Evolutionary conservation across 78 protist genomes (phyloP), one percentile per base, ranked within the genome.

Genomic region (Isochrysis galbana): DNA sequence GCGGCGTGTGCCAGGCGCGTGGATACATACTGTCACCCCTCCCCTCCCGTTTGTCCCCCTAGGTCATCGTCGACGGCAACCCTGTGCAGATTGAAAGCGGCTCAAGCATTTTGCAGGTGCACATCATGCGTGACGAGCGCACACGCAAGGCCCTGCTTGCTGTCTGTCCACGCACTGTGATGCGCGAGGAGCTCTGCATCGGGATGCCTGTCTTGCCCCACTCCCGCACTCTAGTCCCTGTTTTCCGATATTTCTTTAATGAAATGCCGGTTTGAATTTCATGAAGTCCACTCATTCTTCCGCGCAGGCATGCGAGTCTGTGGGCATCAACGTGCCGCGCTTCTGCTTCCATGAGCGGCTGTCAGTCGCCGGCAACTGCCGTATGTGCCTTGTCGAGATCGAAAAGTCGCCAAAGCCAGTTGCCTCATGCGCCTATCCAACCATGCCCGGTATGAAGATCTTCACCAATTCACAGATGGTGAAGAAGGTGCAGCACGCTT

Each of bases 381-480:
- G 98, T 47, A 97, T 97, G 98, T 97, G 98, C 83, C 95, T 97
- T 39, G 98, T 97, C 38, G 97, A 97, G 94, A 95, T 97, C 69
- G 80, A 94, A 74, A 94, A 94, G 91, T 26, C 94, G 34, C 95
- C 95, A 1, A 97, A 97, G 95, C 97, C 97, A 7, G 93, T 93
- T 26, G 98, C 98, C 38, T 89, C 96, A 38, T 96, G 98, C 92
- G 98, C 97, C 69, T 92, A 94, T 94, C 98, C 96, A 36, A 83
- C 90, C 22, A 93, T 91, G 92, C 96, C 95, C 29, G 95, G 94
- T 46, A 96, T 96, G 97, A 54, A 55, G 44, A 86, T 96, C 91
- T 78, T 47, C 91, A 96, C 97, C 25, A 80, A 94, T 93, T 90
- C 95, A 14, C 89, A 88, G 32, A 41, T 89, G 87, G 93, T 92